Base-by-base conservation (phyloP, 495 filamentous ascomycete species). In the Chaetomium tenue region DNA sequence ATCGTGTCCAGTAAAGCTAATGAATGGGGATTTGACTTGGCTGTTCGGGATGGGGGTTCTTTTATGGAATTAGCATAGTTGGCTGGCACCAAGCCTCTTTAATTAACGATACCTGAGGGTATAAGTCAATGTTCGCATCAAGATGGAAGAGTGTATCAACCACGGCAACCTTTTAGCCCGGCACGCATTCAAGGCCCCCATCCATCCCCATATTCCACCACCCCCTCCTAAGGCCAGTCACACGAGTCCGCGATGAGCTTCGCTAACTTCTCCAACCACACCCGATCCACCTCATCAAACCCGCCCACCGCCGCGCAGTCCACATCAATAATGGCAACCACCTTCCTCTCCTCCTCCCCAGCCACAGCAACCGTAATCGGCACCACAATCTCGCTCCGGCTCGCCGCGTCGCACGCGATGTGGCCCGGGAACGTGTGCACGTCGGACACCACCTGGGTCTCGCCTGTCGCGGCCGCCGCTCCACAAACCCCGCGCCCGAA, bases 311-410 rank as follows among this genome's bases (percentile, higher is more conserved):
- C 84, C 16, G 86, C 82, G 72, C 92, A 97, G 72, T 97, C 92
- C 23, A 96, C 77, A 71, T 97, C 93, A 59, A 97, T 91, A 71
- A 97, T 91, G 11, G 85, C 92, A 25, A 94, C 88, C n/a, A 91
- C 66, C 20, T 25, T 40, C 2, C n/a, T 22, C 8, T 22, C 8
- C 18, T 30, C 44, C 23, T 13, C 30, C 33, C 3, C 28, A 30
- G 28, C 3, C 28, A 30, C 28, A 30, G 66, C 71, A 22, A 81
- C 77, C 25, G 90, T 63, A 69, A 97, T 86, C 15, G 93, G 93
- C 37, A 96, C 91, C 5, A 96, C 92, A 74, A 97, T 91, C 81
- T 97, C 93, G 75, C 91, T 95, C 73, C 81, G 86, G 63, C 86
- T 91, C 63, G 85, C 89, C 12, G 82, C 84, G 76, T 97, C 93